Evolutionary conservation across 768 basidiomycete species (phyloP).

Genomic region (Guyanaporus albipodus): DNA sequence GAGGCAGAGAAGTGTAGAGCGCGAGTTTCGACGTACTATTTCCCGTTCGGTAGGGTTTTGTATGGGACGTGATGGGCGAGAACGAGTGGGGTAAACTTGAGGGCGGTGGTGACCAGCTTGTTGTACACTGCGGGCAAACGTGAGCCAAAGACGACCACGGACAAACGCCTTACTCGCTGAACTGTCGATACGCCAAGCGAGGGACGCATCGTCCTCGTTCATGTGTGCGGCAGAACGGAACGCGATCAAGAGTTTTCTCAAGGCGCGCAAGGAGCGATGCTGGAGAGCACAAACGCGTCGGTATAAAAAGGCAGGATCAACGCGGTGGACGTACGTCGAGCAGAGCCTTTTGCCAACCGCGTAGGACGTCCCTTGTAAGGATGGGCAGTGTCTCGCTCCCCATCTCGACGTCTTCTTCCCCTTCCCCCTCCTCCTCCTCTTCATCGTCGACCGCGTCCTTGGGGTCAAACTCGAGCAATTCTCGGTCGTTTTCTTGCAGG

Average conservation of each 20-base stretch:
- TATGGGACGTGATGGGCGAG: conserved; percentile 85
- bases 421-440: conserved; percentile 44
- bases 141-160: too few species aligned
- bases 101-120: conserved; percentile 81
- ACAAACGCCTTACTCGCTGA: conserved; percentile 38
- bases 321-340: conserved; percentile 55
- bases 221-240: conserved; percentile 89
- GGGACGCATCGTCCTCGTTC: conserved; percentile 76
- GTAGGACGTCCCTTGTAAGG: conserved; percentile 66
- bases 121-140: too few species aligned
- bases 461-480: conserved; percentile 78
- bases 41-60: conserved; percentile 77
- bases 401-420: conserved; percentile 38
- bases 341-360: conserved; percentile 84
- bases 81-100: conserved; percentile 88
- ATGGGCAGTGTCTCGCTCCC: conserved; percentile 45
- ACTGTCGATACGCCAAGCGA: conserved; percentile 86
- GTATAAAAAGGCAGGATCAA: background rate
- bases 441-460: conserved; percentile 46
- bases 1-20: background rate
- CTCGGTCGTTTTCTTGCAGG: conserved; percentile 90
- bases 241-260: conserved; percentile 81
- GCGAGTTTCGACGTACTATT: conserved; percentile 63
- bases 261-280: conserved; percentile 81
- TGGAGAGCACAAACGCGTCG: conserved; percentile 34